Evolutionary conservation across 176 grass and related monocot genomes (phyloP).

Genomic region (Tillandsia leiboldiana): DNA sequence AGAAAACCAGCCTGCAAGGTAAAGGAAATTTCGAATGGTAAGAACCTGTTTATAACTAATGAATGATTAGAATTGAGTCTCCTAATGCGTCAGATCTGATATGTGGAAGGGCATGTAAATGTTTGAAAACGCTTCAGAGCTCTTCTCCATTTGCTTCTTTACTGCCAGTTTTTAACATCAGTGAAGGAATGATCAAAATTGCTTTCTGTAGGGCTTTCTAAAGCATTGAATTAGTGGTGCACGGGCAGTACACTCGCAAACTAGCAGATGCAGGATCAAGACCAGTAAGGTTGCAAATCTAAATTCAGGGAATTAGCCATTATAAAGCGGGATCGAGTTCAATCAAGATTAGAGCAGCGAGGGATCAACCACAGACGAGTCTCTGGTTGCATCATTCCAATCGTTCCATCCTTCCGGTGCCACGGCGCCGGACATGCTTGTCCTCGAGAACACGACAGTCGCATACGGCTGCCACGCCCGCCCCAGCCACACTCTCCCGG

Average conservation of each 20-base stretch:
- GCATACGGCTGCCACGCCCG: constrained; percentile 53
- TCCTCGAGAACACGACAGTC: constrained; percentile 53
- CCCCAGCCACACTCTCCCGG: constrained; percentile 61
- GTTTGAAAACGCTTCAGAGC: too few relatives aligned
- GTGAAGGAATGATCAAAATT: too few relatives aligned
- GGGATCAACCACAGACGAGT: constrained; percentile 45
- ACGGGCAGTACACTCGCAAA: too few relatives aligned
- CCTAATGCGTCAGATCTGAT: neutral
- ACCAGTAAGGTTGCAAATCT: neutral
- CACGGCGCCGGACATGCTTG: constrained; percentile 33
- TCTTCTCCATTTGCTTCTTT: too few relatives aligned
- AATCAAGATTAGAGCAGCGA: constrained; percentile 20
- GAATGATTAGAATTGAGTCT: neutral
- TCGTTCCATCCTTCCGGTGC: constrained; percentile 70
- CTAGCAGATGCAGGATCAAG: neutral
- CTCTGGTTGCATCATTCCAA: constrained; percentile 63
- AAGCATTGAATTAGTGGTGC: too few relatives aligned
- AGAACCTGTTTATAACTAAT: neutral
- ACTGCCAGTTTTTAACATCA: too few relatives aligned
- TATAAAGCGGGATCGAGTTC: neutral
- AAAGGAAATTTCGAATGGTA: neutral
- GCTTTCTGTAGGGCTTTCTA: too few relatives aligned
- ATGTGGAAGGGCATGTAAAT: too few relatives aligned
- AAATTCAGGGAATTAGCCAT: neutral
- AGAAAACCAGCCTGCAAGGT: constrained; percentile 37